These are phyloP conservation scores for Volvariella surrecta DNA, from an alignment of 1,284 basidiomycete genomes.

Conservation along the genomic window DNA sequence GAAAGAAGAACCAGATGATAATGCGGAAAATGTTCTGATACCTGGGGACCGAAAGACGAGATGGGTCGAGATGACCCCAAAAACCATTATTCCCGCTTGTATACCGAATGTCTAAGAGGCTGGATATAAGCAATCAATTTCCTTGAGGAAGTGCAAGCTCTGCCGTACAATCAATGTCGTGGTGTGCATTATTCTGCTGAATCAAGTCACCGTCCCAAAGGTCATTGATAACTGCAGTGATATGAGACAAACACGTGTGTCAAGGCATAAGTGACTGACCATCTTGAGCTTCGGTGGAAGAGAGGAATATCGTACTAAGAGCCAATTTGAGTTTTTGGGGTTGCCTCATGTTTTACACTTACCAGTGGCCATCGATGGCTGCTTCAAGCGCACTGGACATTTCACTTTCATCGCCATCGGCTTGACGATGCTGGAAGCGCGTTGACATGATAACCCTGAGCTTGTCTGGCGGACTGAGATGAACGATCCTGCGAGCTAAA, in stretches of 20 bases:
- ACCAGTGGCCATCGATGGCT: slow-evolving; percentile 83
- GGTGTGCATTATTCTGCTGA: slow-evolving; percentile 63
- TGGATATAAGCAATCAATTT: not conserved
- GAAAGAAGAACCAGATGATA: slow-evolving; percentile 76
- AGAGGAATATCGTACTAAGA: slow-evolving; percentile 72
- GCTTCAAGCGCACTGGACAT: slow-evolving; percentile 72
- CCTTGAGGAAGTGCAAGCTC: not conserved
- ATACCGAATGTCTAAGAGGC: slow-evolving; percentile 49
- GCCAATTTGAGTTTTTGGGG: not conserved
- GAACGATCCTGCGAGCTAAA: slow-evolving; percentile 76
- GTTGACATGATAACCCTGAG: slow-evolving; percentile 68
- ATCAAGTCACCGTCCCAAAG: slow-evolving; percentile 81
- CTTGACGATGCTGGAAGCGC: slow-evolving; percentile 65
- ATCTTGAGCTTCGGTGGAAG: slow-evolving; percentile 81
- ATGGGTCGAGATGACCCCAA: slow-evolving; percentile 67
- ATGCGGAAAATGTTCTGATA: slow-evolving; percentile 77
- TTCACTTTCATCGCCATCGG: slow-evolving; percentile 72
- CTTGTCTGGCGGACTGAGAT: slow-evolving; percentile 54
- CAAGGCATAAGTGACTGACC: slow-evolving; percentile 29
- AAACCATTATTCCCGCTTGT: slow-evolving; percentile 45
- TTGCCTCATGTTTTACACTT: slow-evolving; percentile 9
- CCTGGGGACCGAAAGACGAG: slow-evolving; percentile 81
- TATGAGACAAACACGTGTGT: not conserved
- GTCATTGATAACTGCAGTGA: slow-evolving; percentile 48
- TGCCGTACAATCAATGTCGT: slow-evolving; percentile 66